A percentile compares a stretch with the other conserved stretches of the same genome.
These are phyloP conservation scores for Nothophaeocryptopus gaeumannii DNA, from an alignment of 2,329 filamentous ascomycete species.

Conservation along the genomic window DNA sequence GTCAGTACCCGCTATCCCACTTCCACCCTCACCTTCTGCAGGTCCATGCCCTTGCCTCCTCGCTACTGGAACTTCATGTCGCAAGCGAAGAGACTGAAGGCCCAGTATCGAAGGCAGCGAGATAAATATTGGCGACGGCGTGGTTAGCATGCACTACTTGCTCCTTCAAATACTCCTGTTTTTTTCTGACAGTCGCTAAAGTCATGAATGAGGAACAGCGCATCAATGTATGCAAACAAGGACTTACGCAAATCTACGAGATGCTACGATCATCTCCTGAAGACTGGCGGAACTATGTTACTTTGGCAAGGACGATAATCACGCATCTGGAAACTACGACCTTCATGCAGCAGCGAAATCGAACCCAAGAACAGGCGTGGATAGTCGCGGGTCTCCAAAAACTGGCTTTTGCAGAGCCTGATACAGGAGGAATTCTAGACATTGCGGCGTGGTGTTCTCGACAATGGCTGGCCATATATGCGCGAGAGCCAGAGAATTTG, in stretches of 20 bases:
- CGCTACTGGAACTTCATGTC: constrained; percentile 5
- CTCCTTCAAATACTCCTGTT: constrained; percentile 14
- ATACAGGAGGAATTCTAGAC: constrained; percentile 46
- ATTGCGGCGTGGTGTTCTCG: constrained; percentile 51
- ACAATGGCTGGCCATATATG: constrained; percentile 47
- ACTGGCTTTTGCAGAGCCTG: constrained; percentile 50
- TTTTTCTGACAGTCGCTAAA: constrained; percentile 16
- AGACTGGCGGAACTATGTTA: constrained; percentile 26
- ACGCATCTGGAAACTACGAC: constrained; percentile 39
- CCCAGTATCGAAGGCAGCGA: constrained; percentile 3
- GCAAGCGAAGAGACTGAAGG: not conserved
- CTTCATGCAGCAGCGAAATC: constrained; percentile 38
- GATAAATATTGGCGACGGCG: constrained; percentile 7
- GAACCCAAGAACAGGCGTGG: constrained; percentile 41
- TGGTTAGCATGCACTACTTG: constrained; percentile 16
- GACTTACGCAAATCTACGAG: constrained; percentile 33
- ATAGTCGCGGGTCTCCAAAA: constrained; percentile 48
- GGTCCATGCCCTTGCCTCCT: constrained; percentile 1
- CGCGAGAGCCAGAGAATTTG: constrained; percentile 45
- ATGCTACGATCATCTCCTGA: constrained; percentile 35
- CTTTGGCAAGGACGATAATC: constrained; percentile 40
- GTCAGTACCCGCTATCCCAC: constrained; percentile 2
- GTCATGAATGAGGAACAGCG: constrained; percentile 31
- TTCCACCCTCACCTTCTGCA: not conserved
- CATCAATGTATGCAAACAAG: constrained; percentile 31